Evolutionary conservation across 345 rosid genomes (phyloP), one percentile per base, ranked within the genome.

Genomic region (Excoecaria cochinchinensis): DNA sequence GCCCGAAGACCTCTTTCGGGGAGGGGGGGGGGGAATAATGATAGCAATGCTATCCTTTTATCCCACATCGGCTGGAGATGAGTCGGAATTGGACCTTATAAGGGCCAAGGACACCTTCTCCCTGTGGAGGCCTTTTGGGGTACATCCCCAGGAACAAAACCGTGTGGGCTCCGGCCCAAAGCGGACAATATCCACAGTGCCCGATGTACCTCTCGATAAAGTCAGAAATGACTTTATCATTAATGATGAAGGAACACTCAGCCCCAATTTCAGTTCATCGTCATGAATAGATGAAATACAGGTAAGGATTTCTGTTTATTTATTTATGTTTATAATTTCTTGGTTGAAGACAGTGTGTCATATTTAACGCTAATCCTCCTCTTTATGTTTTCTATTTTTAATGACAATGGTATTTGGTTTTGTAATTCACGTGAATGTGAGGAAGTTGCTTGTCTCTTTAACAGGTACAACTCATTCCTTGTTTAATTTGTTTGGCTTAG

Each of bases 371-470:
- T 31, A 19, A 21, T 55, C 19, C 3, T 19, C 7, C 36, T 65
- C 22, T 38, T 3, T 31, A 2, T 36, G 6, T 39, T 60, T 46
- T 46, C 2, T 6, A 3, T 0, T 21, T n/a, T n/a, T n/a, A n/a
- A n/a, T n/a, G n/a, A n/a, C n/a, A 95, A 95, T 84, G 98, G 99
- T 19, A 95, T 95, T 79, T 95, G 98, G 99, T 95, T 95, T 84
- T 95, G 93, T 81, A 91, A 95, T 85, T 82, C 89, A 59, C 92
- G 88, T 47, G 99, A 93, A 68, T 93, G 98, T 70, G 93, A 93
- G 80, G 95, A 93, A 80, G 97, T 95, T 74, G 99, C 95, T 5
- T 82, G 69, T 84, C 93, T 93, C 70, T 95, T 95, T 84, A 82
- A 38, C 85, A 95, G 99, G 98, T 93, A 90, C 15, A 16, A 12